These are phyloP conservation scores for Sordariomycetes sp. DNA, from an alignment of 2,329 filamentous ascomycete species.

Conservation along the genomic window DNA sequence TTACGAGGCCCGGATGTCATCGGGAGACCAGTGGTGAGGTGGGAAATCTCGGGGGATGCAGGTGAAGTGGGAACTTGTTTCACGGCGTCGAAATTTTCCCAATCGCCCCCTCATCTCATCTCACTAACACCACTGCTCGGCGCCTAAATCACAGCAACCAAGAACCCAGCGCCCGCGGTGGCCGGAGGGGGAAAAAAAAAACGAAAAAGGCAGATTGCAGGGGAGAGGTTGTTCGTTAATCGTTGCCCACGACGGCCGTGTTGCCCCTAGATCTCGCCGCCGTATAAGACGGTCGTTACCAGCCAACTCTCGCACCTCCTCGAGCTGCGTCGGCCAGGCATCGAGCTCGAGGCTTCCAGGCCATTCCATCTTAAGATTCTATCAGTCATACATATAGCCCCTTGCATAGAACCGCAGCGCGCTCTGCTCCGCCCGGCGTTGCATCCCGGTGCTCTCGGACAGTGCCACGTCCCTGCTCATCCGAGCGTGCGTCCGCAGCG, in stretches of 20 bases:
- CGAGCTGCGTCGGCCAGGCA: no score
- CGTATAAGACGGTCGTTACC: no score
- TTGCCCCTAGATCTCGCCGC: no score
- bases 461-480: neutral
- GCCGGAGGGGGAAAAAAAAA: no score
- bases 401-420: neutral
- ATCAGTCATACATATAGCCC: neutral
- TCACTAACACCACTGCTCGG: neutral
- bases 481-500: no score
- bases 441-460: neutral
- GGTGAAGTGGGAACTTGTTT: neutral
- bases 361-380: no score
- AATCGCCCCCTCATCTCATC: neutral
- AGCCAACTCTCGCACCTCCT: no score
- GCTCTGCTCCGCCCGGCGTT: neutral
- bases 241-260: no score
- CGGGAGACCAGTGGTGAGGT: neutral
- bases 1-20: neutral
- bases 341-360: no score
- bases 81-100: neutral
- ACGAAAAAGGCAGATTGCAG: no score
- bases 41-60: neutral
- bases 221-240: no score
- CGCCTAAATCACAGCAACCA: neutral
- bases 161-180: neutral